Evolutionary conservation across 2,329 filamentous ascomycete genomes (phyloP).

Genomic region (Chaetomium sp.): DNA sequence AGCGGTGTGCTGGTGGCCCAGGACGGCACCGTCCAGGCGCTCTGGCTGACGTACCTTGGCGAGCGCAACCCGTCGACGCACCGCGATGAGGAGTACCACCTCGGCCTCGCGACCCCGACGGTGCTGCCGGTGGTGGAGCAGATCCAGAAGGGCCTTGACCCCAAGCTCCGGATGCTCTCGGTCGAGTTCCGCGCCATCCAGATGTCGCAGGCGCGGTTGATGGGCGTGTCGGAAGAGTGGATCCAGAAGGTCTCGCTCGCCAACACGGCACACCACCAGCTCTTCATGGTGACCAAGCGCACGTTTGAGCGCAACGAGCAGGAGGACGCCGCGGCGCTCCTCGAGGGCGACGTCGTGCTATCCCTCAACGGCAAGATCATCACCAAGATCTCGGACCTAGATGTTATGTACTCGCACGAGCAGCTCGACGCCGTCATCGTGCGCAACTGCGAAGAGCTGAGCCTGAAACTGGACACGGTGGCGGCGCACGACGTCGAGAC

Average conservation of each 20-base stretch:
- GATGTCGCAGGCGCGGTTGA: constrained; percentile 95
- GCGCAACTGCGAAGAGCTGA: constrained; percentile 78
- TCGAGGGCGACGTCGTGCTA: constrained; percentile 90
- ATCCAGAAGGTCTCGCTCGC: constrained; percentile 85
- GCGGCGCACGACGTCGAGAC: constrained; percentile 90
- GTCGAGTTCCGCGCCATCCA: constrained; percentile 94
- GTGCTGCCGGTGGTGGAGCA: constrained; percentile 85
- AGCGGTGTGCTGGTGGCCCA: constrained; percentile 89
- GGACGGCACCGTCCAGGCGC: constrained; percentile 88
- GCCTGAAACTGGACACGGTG: constrained; percentile 78
- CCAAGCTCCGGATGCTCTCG: constrained; percentile 85
- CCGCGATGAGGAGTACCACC: constrained; percentile 94
- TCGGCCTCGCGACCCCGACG: constrained; percentile 86
- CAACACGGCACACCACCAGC: constrained; percentile 89
- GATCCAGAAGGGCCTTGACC: constrained; percentile 77
- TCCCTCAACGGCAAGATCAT: constrained; percentile 90
- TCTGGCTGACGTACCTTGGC: constrained; percentile 96
- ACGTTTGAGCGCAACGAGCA: constrained; percentile 59
- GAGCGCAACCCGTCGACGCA: constrained; percentile 77
- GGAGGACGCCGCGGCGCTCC: constrained; percentile 55
- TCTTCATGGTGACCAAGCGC: constrained; percentile 95
- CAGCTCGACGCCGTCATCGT: constrained; percentile 82
- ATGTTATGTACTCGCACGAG: constrained; percentile 93
- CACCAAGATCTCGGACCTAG: constrained; percentile 88
- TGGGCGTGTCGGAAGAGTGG: constrained; percentile 96